Evolutionary conservation across 768 basidiomycete genomes (phyloP), one percentile per base, ranked within the genome.

Genomic region (Boletus rubroflammeus): DNA sequence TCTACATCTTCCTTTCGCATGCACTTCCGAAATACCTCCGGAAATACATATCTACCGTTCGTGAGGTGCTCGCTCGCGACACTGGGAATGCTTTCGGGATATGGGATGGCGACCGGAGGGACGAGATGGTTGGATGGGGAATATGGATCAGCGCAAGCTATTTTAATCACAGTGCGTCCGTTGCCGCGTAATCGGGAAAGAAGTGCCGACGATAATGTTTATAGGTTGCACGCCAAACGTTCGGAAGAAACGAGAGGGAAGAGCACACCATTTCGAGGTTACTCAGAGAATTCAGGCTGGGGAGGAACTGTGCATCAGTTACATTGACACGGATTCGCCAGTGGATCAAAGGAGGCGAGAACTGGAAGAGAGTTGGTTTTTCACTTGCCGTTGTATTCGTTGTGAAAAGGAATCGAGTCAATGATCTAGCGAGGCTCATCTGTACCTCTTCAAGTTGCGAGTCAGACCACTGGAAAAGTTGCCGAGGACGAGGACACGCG

Each of bases 21-120:
- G 63, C 73, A 36, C 63, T 78, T 28, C 54, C 59, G 11, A 45
- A 62, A 48, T 42, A 64, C 21, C 66, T 75, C 14, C 56, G 53
- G 43, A 60, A 62, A 49, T 80, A 74, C 47, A 63, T 79, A 5
- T 76, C 72, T 10, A 74, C 75, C 9, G 74, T 82, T 31, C 79
- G 85, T n/a, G 76, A 73, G 2, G 69, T 84, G 10, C 69, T 86
- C 17, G 76, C 76, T 15, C 77, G 85, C 13, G 84, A 86, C 55
- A 76, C 79, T 23, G 84, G 85, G 21, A 87, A 87, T 57, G 77
- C 82, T 8, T 87, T 88, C 55, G 86, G 85, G 15, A 78, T 88
- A 43, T 87, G 82, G 81, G 83, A 86, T 55, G 63, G 78, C 65
- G 70, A 74, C 67, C 29, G 67, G 67, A 51, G 69, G 71, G 55